Evolutionary conservation across 129 eudicot genomes (phyloP).

Genomic region (Artemisia annua): DNA sequence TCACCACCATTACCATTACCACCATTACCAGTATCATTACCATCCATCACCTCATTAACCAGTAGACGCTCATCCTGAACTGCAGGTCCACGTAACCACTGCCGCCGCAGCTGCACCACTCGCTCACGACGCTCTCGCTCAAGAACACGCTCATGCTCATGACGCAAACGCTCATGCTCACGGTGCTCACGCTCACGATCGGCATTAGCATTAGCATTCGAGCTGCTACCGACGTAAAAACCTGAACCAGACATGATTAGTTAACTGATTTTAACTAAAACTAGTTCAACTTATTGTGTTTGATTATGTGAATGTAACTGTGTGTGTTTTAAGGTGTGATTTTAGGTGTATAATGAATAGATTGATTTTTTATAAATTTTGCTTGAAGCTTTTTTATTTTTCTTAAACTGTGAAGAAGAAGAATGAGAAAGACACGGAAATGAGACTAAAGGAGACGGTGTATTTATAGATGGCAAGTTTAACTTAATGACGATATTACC

Average conservation of each 20-base stretch:
- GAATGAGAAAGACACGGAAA: conserved; percentile 14
- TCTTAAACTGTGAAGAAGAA: conserved; percentile 1
- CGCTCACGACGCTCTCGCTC: no score
- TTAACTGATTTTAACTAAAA: neutral
- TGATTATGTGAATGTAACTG: no score
- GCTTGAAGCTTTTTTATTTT: neutral
- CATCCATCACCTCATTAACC: conserved; percentile 17
- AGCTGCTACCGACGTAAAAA: conserved; percentile 38
- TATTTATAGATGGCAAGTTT: conserved; percentile 11
- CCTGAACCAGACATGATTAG: conserved; percentile 47
- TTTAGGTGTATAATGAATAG: neutral
- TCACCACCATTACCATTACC: no score
- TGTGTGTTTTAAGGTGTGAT: neutral
- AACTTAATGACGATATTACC: neutral
- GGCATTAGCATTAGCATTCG: conserved; percentile 27
- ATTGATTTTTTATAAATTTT: neutral
- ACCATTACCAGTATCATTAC: no score
- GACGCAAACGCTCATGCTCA: neutral
- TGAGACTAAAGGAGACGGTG: neutral
- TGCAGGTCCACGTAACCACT: conserved; percentile 13
- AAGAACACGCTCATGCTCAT: no score
- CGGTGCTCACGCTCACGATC: conserved; percentile 4
- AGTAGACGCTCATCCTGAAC: conserved; percentile 24
- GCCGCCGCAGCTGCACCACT: neutral
- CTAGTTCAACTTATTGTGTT: no score